A percentile compares a stretch with the other conserved stretches of the same genome.
Conservation (phyloP, 78 protist genomes). For the Pelomyxa schiedti region DNA sequence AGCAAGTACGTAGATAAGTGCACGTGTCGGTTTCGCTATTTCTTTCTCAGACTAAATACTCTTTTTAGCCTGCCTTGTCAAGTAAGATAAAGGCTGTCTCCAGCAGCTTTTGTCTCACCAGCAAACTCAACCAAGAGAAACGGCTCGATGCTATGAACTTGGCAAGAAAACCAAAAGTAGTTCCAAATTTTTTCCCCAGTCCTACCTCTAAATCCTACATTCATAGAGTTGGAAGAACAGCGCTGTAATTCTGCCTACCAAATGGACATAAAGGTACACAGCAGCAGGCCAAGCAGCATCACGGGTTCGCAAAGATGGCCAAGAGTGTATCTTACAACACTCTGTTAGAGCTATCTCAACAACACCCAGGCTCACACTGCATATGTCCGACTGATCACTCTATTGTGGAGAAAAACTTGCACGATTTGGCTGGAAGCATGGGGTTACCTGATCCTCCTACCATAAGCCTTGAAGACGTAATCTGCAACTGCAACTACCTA, state of each 20-base stretch:
- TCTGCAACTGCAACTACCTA: too few relatives aligned
- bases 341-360: too few relatives aligned
- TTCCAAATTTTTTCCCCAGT: not conserved
- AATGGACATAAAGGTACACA: not conserved
- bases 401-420: too few relatives aligned
- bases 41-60: conserved; percentile 30
- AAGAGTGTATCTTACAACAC: too few relatives aligned
- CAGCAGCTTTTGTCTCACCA: conserved; percentile 66
- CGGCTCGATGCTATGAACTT: conserved; percentile 50
- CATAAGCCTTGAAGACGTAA: too few relatives aligned
- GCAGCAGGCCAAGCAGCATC: conserved; percentile 21
- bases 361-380: too few relatives aligned
- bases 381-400: too few relatives aligned
- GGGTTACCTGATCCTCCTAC: too few relatives aligned
- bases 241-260: too few relatives aligned
- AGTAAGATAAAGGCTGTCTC: conserved; percentile 53
- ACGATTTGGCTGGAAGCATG: too few relatives aligned
- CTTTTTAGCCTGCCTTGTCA: conserved; percentile 63
- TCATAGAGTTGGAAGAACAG: conserved; percentile 97
- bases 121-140: conserved; percentile 79
- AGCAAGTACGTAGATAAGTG: conserved; percentile 59
- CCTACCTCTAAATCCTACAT: conserved; percentile 70
- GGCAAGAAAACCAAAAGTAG: not conserved
- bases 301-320: too few relatives aligned
- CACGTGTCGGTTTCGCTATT: not conserved